A percentile compares a stretch with the other conserved stretches of the same genome.
These are phyloP conservation scores for Penicillium sp. DNA, from an alignment of 2,329 filamentous ascomycete species.

Conservation along the genomic window DNA sequence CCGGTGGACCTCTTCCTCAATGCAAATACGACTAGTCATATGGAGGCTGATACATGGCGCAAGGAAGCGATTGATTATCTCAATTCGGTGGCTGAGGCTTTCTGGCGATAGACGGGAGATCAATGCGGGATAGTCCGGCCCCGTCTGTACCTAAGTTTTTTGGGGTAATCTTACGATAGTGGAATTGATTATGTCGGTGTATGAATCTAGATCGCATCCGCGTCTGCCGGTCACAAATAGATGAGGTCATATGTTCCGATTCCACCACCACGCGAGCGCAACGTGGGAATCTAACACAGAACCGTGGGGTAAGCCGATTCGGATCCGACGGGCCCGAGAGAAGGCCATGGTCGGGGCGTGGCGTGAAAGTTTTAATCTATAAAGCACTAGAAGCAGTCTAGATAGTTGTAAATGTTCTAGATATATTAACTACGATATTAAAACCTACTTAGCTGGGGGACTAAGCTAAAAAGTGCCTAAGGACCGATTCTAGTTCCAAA, in stretches of 20 bases:
- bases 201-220: neutral
- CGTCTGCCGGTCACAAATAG: neutral
- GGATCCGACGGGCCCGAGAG: constrained; percentile 6
- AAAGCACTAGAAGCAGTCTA: neutral
- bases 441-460: neutral
- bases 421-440: neutral
- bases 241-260: neutral
- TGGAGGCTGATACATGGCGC: constrained; percentile 50
- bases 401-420: neutral
- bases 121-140: neutral
- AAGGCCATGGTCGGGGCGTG: neutral
- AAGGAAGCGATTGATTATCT: constrained; percentile 33
- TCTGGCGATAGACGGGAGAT: constrained; percentile 21
- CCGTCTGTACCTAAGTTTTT: neutral
- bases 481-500: neutral
- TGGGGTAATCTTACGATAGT: neutral
- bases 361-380: neutral
- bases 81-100: constrained; percentile 25
- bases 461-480: neutral
- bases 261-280: constrained; percentile 4
- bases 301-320: neutral
- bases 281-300: neutral
- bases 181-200: neutral
- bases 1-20: constrained; percentile 54
- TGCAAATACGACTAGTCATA: constrained; percentile 46